Percentiles rank a stretch among this genome's conserved stretches.
Evolutionary conservation across 2,329 filamentous ascomycete species (phyloP).

Genomic region (Fusarium illudens): DNA sequence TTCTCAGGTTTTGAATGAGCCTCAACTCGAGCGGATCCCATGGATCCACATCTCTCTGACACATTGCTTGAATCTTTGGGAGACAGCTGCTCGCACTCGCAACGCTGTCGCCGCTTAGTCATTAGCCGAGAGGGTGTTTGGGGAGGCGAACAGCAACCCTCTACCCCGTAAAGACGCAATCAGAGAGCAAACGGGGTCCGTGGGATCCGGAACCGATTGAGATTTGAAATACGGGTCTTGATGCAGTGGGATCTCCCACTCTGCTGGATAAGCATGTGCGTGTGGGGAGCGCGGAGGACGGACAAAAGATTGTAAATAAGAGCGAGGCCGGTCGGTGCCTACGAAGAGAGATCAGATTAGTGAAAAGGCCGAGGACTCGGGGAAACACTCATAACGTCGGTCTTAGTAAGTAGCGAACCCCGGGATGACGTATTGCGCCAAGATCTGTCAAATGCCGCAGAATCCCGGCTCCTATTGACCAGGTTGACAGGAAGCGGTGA

Average conservation of each 20-base stretch:
- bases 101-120: slow-evolving; percentile 3
- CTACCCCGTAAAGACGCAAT: neutral
- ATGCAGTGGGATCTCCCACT: neutral
- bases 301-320: neutral
- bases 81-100: neutral
- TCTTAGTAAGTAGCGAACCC: neutral
- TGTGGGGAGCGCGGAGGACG: neutral
- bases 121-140: neutral
- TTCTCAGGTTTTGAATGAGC: neutral
- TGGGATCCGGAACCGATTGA: neutral
- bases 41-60: slow-evolving; percentile 5
- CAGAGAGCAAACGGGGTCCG: neutral
- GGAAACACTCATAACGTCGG: neutral
- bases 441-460: neutral
- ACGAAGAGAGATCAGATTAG: neutral
- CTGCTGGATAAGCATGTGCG: neutral
- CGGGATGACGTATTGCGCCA: neutral
- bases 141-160: neutral
- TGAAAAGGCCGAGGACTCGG: neutral
- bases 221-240: neutral
- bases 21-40: slow-evolving; percentile 1
- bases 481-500: neutral
- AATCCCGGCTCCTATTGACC: neutral
- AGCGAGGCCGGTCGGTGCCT: neutral
- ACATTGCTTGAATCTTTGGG: neutral